Evolutionary conservation across 768 basidiomycete genomes (phyloP).

Genomic region (Lyophyllum semitale): DNA sequence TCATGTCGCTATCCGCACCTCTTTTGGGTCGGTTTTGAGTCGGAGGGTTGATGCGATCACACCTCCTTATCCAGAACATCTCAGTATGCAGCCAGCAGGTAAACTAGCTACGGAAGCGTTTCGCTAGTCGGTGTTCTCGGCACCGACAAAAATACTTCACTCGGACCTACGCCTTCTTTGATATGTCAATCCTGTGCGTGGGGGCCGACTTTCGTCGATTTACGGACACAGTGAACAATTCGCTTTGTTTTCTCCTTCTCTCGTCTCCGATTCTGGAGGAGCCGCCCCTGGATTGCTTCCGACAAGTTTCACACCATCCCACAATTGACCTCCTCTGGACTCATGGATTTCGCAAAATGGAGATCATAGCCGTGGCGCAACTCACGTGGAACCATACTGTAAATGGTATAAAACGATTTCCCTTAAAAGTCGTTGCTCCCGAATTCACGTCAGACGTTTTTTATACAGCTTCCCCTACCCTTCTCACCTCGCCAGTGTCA

Average conservation of each 20-base stretch:
- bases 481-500: neutral
- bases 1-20: neutral
- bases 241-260: neutral
- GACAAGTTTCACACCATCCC: constrained; percentile 5
- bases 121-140: constrained; percentile 1
- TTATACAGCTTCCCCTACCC: neutral
- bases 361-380: constrained; percentile 12
- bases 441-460: neutral
- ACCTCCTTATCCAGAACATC: neutral
- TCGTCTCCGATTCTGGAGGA: constrained; percentile 3
- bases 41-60: neutral
- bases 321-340: neutral
- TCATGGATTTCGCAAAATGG: neutral
- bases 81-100: too few relatives aligned
- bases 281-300: neutral
- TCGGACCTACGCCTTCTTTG: neutral
- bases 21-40: neutral
- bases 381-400: constrained; percentile 9
- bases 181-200: constrained; percentile 8
- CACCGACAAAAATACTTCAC: too few relatives aligned
- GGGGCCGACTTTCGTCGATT: neutral
- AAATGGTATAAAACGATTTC: constrained; percentile 2
- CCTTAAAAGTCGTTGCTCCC: neutral
- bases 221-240: neutral
- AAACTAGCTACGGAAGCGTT: neutral